Base-by-base conservation (phyloP, 192 early-diverging fungal genomes). In the Entomortierella beljakovae region DNA sequence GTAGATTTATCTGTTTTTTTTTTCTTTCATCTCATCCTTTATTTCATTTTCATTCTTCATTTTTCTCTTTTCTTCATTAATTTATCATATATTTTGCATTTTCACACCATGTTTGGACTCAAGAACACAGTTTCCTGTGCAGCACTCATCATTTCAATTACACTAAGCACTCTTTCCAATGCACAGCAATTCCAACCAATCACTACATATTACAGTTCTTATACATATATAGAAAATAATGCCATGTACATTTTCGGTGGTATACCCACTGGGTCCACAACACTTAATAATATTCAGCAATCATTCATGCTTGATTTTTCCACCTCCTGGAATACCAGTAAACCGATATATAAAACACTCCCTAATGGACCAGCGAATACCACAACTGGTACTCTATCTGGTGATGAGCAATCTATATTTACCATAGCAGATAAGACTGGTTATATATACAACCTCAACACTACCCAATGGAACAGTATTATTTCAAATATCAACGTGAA, bases 241-340 rank as follows among this genome's bases (percentile, higher is more conserved):
- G 5, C 43, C 5, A 46, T 46, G 43, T 46, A 46, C 15, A 46
- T 46, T 15, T 2, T 46, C 11, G 43, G 43, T 15, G 43, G 43
- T 16, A 46, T 15, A 11, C 43, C 43, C 11, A 46, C 20, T 2
- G 15, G 15, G 43, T 16, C 43, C 15, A 3, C 43, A 46, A 20
- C 43, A 46, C 43, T 20, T 11, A 46, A 3, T 46, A 43, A 22
- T 26, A 52, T 20, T n/a, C 15, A 32, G 1, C 70, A 72, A 57
- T 18, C 56, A 6, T 64, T 58, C 56, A 37, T 56, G 6, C 2
- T 72, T 22, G 70, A 72, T 31, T 62, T 72, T 48, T 72, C 70
- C 1, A 23, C 16, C 0, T 32, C 70, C 20, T 72, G 70, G 70
- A 35, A 64, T 13, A 29, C 53, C 10, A 34, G 22, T 10, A n/a